Percentiles rank a stretch among this genome's conserved stretches.
Evolutionary conservation across 2,329 filamentous ascomycete species (phyloP).

Genomic region (Fusarium haematococcum): DNA sequence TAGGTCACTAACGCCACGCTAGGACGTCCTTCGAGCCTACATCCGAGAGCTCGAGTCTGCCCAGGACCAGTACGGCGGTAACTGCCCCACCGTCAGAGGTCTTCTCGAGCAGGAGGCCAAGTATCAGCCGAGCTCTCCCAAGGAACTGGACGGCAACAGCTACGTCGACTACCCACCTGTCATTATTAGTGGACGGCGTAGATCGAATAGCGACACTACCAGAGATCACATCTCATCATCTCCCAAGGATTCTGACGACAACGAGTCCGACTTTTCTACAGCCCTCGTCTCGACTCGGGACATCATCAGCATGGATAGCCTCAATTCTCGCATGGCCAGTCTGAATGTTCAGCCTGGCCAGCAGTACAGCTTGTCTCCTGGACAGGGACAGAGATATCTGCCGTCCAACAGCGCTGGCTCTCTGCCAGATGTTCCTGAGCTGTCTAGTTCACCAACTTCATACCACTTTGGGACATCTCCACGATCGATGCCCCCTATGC

Average conservation of each 20-base stretch:
- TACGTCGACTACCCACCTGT: slow-evolving; percentile 58
- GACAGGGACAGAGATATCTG: slow-evolving; percentile 50
- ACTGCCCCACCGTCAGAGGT: slow-evolving; percentile 63
- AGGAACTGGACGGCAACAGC: slow-evolving; percentile 51
- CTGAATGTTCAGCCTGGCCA: slow-evolving; percentile 53
- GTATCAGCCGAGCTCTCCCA: slow-evolving; percentile 46
- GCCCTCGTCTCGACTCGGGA: slow-evolving; percentile 67
- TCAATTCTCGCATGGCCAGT: slow-evolving; percentile 56
- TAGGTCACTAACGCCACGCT: slow-evolving; percentile 28
- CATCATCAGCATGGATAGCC: slow-evolving; percentile 60
- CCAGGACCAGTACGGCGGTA: slow-evolving; percentile 55
- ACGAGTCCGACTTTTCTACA: slow-evolving; percentile 51
- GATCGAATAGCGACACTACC: slow-evolving; percentile 47
- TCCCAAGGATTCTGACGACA: slow-evolving; percentile 52
- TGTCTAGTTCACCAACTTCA: slow-evolving; percentile 50
- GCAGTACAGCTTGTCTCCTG: slow-evolving; percentile 53
- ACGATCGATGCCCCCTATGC: slow-evolving; percentile 53
- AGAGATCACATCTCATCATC: slow-evolving; percentile 51
- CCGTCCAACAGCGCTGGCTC: slow-evolving; percentile 49
- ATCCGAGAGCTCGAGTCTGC: slow-evolving; percentile 69
- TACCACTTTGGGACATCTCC: slow-evolving; percentile 53
- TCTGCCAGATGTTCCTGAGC: slow-evolving; percentile 39
- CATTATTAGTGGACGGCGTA: slow-evolving; percentile 53
- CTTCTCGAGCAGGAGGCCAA: slow-evolving; percentile 61
- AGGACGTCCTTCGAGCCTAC: slow-evolving; percentile 71